phyloP scores from a whole-genome alignment of 2,329 filamentous ascomycete species.

The Hypomyces perniciosus region DNA sequence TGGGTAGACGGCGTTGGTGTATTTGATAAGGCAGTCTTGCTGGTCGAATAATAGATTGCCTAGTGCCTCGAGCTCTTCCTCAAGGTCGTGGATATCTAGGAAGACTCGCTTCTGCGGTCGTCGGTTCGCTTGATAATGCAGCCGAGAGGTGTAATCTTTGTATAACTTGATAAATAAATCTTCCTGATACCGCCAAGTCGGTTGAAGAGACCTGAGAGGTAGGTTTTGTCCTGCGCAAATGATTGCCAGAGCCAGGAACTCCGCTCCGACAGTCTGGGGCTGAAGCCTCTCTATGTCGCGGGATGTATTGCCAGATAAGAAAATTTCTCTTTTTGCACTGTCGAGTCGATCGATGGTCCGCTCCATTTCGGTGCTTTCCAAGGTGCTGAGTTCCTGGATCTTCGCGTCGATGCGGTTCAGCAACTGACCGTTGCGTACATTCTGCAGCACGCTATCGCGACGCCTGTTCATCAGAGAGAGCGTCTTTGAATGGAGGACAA shows the following conservation, averaged over 20 bases:
- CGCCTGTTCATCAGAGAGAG: constrained; percentile 3
- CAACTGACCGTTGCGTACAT: too few species aligned
- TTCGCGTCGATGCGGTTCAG: background rate
- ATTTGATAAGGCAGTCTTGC: background rate
- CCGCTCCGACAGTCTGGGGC: background rate
- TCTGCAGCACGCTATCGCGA: too few species aligned
- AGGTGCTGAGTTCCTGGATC: too few species aligned
- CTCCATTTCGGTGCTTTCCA: background rate
- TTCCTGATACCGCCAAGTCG: too few species aligned
- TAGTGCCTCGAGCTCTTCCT: constrained; percentile 18
- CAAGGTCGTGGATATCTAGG: constrained; percentile 14
- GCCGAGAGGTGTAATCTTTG: background rate
- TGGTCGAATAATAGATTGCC: constrained; percentile 3
- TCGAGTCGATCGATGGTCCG: background rate
- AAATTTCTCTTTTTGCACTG: constrained; percentile 5
- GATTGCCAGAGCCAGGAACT: constrained; percentile 1
- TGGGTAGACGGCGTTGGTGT: background rate
- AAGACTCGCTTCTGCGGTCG: constrained; percentile 12
- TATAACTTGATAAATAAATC: background rate
- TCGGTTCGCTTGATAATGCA: background rate
- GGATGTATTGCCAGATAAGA: background rate
- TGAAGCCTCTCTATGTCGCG: background rate
- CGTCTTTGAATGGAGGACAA: background rate
- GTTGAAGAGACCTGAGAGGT: background rate
- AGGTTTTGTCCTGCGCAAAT: background rate